Percentiles rank a stretch among this genome's conserved stretches.
Conservation (phyloP, 495 filamentous ascomycete genomes). For the Aspergillus indologenus region DNA sequence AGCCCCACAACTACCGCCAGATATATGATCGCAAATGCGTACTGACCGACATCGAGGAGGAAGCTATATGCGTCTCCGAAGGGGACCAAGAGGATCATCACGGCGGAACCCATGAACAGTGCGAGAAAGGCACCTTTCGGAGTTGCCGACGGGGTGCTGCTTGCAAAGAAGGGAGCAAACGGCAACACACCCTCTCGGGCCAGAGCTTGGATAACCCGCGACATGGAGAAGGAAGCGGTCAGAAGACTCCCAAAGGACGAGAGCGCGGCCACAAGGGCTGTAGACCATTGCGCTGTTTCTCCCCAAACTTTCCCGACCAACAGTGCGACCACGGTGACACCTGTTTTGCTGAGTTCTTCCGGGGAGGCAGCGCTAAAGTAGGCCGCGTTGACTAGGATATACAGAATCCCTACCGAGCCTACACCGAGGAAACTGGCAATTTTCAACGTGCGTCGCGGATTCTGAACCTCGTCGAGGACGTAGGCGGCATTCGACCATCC, state of each 20-base stretch:
- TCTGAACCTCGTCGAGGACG: slow-evolving; percentile 67
- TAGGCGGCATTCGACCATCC: slow-evolving; percentile 66
- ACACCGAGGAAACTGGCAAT: slow-evolving; percentile 58
- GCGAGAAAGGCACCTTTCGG: slow-evolving; percentile 59
- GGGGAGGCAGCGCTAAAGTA: no score
- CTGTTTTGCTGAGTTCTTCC: no score
- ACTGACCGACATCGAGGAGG: slow-evolving; percentile 66
- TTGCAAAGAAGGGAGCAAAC: slow-evolving; percentile 56
- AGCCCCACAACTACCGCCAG: slow-evolving; percentile 53
- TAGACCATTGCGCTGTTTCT: no score
- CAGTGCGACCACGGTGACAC: no score
- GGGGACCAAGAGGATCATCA: slow-evolving; percentile 60
- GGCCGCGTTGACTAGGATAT: slow-evolving; percentile 55
- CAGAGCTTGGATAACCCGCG: no score
- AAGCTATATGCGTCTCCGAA: slow-evolving; percentile 60
- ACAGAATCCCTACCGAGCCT: slow-evolving; percentile 54
- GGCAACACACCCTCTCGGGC: slow-evolving; percentile 59
- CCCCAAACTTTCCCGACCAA: no score
- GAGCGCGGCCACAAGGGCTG: no score
- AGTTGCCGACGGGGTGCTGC: slow-evolving; percentile 60
- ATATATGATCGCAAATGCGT: slow-evolving; percentile 57
- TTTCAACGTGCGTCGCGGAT: slow-evolving; percentile 63
- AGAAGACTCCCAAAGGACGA: no score
- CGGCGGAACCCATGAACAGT: slow-evolving; percentile 60
- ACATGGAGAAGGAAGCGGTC: no score